Evolutionary conservation across 164 flowering plant species (phyloP).

Genomic region (Nymphaea colorata): DNA sequence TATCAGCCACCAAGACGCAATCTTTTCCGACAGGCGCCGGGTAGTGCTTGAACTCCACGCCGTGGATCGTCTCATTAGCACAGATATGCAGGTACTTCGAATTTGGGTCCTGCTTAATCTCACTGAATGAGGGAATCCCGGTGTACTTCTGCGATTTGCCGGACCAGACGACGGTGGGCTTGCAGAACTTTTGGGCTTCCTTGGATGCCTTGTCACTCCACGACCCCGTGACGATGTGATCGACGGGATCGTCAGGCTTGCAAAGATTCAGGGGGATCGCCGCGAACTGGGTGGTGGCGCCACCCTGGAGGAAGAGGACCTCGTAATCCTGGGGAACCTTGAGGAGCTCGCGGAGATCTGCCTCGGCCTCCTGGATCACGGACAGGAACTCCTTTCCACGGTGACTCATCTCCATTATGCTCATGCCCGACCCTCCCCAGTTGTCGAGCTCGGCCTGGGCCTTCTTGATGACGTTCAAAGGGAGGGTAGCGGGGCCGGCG

Average conservation of each 20-base stretch:
- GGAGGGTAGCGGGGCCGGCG: constrained; percentile 80
- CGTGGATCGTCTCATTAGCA: constrained; percentile 94
- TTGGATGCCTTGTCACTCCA: constrained; percentile 94
- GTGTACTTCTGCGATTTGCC: constrained; percentile 88
- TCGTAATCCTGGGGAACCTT: constrained; percentile 43
- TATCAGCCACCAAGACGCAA: constrained; percentile 21
- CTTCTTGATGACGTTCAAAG: constrained; percentile 50
- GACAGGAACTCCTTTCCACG: constrained; percentile 85
- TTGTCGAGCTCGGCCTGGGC: constrained; percentile 79
- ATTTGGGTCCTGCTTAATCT: constrained; percentile 40
- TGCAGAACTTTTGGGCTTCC: constrained; percentile 73
- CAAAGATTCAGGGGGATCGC: constrained; percentile 74
- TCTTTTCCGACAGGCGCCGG: constrained; percentile 29
- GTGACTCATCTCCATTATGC: constrained; percentile 99
- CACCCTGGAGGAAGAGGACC: constrained; percentile 88
- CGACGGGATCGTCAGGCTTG: constrained; percentile 47
- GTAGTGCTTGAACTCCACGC: constrained; percentile 82
- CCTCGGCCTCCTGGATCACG: constrained; percentile 79
- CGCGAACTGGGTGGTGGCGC: constrained; percentile 90
- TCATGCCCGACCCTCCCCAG: constrained; percentile 87
- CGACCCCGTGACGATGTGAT: constrained; percentile 78
- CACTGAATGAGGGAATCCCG: constrained; percentile 42
- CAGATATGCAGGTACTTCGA: constrained; percentile 92
- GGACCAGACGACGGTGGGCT: constrained; percentile 61
- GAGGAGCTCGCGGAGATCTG: constrained; percentile 73